Evolutionary conservation across 208 protist species (phyloP).

Genomic region (Vickermania spadyakhi): DNA sequence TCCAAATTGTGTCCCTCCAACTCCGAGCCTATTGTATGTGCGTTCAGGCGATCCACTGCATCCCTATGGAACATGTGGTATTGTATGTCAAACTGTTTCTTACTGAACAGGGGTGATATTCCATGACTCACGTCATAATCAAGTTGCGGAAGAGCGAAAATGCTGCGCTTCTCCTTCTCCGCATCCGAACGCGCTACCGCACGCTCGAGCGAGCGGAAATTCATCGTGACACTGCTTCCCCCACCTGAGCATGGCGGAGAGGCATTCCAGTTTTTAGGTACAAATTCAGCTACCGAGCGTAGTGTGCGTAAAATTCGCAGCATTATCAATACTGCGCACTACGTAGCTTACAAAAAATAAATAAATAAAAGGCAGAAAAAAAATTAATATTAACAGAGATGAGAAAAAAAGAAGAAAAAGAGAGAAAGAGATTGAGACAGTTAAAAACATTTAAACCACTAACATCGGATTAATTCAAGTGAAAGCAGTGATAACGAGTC

Average conservation of each 20-base stretch:
- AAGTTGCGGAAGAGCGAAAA: conserved; percentile 61
- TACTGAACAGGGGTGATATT: conserved; percentile 56
- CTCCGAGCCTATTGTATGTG: conserved; percentile 55
- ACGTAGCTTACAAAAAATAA: too few species aligned
- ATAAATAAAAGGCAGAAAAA: too few species aligned
- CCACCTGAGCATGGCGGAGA: neutral
- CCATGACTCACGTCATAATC: conserved; percentile 50
- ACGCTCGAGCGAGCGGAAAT: conserved; percentile 55
- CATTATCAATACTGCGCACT: too few species aligned
- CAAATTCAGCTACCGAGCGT: too few species aligned
- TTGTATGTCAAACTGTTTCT: conserved; percentile 62
- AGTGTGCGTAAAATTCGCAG: too few species aligned
- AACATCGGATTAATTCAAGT: too few species aligned
- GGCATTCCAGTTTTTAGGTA: neutral
- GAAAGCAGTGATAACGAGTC: too few species aligned
- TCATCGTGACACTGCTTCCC: conserved; percentile 16
- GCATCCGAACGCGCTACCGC: conserved; percentile 29
- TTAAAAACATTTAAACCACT: too few species aligned
- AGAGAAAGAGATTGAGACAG: too few species aligned
- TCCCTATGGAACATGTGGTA: conserved; percentile 77
- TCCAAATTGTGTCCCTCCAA: conserved; percentile 80
- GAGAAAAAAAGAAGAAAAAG: too few species aligned
- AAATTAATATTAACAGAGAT: too few species aligned
- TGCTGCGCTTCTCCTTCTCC: conserved; percentile 34
- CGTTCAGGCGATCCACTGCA: conserved; percentile 62